Base-by-base conservation (phyloP, 306 rosid genomes). In the Medicago ruthenica region DNA sequence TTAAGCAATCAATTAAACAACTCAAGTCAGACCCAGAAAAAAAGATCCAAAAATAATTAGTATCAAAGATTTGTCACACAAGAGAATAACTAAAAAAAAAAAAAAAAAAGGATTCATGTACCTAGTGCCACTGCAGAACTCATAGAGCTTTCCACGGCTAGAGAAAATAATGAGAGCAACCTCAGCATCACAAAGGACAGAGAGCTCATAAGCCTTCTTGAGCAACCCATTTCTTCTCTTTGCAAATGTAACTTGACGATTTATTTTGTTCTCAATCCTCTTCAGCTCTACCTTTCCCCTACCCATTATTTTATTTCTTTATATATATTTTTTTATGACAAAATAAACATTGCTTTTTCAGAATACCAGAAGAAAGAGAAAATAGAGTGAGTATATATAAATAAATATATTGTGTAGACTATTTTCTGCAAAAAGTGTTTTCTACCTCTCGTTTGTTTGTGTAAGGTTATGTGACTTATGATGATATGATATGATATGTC, bases 181-280 rank as follows among this genome's bases (percentile, higher is more conserved):
- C 24, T 90, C 97, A 63, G 93, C 90, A 84, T 92, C 97, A 73
- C 97, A 92, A 5, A 92, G 90, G 18, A 92, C 68, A 21, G 97
- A 92, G 74, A 92, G 93, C 42, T 92, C 97, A 62, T 87, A 92
- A 41, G 97, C 97, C 78, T 92, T 92, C 84, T 92, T 90, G 17
- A 90, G 88, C 76, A 92, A 72, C 15, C 96, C 97, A 55, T 87
- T 87, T 45, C 91, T 88, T 71, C 97, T 84, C 77, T 92, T 92
- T 13, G 97, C 89, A 82, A 92, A 92, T 36, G 97, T 92, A 7
- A 92, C 97, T 68, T 92, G 97, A 45, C 89, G 83, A 70, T 92
- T 92, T 83, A 86, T 88, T 79, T 92, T 88, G 84, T 92, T 92
- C 79, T 92, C 97, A 68, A 92, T 92, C 82, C 96, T 92, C 91